phyloP scores from a whole-genome alignment of 768 basidiomycete genomes.

The Rhodotorula toruloides region DNA sequence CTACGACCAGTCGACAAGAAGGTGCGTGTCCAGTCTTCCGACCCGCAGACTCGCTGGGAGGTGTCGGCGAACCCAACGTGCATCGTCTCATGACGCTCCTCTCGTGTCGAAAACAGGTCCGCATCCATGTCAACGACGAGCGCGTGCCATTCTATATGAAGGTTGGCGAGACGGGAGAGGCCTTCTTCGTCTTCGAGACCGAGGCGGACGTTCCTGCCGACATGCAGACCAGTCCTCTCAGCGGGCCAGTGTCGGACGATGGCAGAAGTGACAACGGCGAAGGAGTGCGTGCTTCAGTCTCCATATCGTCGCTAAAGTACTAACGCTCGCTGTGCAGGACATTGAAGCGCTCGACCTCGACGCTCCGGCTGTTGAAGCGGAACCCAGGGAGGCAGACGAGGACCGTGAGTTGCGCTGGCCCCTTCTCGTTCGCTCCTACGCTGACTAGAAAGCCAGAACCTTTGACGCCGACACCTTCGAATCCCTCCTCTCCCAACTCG shows the following conservation, averaged over 20 bases:
- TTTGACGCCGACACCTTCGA: constrained; percentile 10
- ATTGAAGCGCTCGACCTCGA: constrained; percentile 84
- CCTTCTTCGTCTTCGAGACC: constrained; percentile 97
- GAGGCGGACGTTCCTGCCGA: constrained; percentile 88
- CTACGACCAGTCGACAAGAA: constrained; percentile 89
- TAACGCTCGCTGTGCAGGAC: constrained; percentile 31
- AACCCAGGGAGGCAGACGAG: constrained; percentile 14
- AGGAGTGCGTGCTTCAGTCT: background rate
- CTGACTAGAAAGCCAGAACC: background rate
- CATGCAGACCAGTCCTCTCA: constrained; percentile 86
- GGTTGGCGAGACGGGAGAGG: constrained; percentile 96
- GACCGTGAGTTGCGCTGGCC: constrained; percentile 4
- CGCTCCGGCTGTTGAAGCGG: constrained; percentile 46
- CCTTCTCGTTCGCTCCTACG: background rate
- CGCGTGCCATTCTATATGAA: constrained; percentile 93
- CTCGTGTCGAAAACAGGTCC: constrained; percentile 66
- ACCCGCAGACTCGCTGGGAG: accelerated
- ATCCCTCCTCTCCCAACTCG: constrained; percentile 31
- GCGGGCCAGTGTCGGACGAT: constrained; percentile 48
- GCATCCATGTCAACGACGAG: constrained; percentile 76
- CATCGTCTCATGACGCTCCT: background rate
- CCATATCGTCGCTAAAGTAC: background rate
- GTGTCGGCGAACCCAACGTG: background rate
- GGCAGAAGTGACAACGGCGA: constrained; percentile 23
- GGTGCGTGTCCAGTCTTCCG: constrained; percentile 49